Base-by-base conservation (phyloP, 2,329 filamentous ascomycete species). In the Cladosporium sp. region DNA sequence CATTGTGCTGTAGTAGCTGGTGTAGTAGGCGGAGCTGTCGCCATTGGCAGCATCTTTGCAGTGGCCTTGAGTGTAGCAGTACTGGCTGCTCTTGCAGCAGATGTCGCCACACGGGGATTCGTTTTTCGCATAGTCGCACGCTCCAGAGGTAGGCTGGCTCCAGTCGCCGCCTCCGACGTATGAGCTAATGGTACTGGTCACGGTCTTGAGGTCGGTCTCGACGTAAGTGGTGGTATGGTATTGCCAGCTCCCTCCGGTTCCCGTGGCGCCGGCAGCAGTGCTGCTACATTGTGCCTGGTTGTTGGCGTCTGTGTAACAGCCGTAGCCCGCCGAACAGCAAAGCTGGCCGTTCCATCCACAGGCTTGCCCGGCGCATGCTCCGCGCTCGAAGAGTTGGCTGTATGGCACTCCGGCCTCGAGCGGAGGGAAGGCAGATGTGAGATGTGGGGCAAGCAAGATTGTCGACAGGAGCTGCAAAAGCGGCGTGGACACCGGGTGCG, bases 11-110 rank as follows among this genome's bases (percentile, higher is more conserved):
- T 54, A 54, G 35, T 62, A 41, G 78, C 58, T 83, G 14, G 79
- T 82, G 60, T 79, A 71, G 58, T 70, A 68, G 42, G 70, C 69
- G 50, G 70, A 58, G 54, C 60, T 63, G 11, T 70, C 72, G 58
- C 74, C 76, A 58, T 74, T 77, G 43, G 73, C 74, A 50, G 79
- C 79, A 22, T 78, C 67, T 4, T 73, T 69, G 65, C 86, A 89
- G 63, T 83, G 78, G 16, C 52, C 52, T 14, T 43, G 19, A 53
- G 68, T 73, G 49, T 76, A 78, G 68, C 87, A 91, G 63, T 83
- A 85, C 68, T 88, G 84, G 70, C 79, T 81, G 55, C 73, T 78
- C 19, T 81, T 80, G 68, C 87, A 92, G 76, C 87, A 91, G 54
- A 84, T 83, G 49, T 66, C 66, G 32, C 86, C 86, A 65, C 87